These are phyloP conservation scores for Phalaenopsis equestris DNA, from an alignment of 106 monocot species.

Conservation along the genomic window DNA sequence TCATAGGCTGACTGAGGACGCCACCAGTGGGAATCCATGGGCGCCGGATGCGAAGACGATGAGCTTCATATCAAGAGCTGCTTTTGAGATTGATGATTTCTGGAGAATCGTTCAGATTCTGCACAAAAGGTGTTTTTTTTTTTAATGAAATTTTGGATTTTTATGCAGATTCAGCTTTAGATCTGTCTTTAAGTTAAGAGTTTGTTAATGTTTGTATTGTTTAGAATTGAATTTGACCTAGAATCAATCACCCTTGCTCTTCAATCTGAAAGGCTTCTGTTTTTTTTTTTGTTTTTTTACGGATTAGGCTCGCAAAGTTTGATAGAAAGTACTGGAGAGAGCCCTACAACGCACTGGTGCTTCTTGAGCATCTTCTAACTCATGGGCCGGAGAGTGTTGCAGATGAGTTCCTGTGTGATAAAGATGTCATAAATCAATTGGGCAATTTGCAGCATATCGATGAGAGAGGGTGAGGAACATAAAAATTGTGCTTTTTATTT, in stretches of 20 bases:
- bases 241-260: neutral
- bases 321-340: conserved; percentile 68
- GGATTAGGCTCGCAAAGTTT: conserved; percentile 47
- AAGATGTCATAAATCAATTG: conserved; percentile 27
- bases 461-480: conserved; percentile 57
- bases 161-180: too few relatives aligned
- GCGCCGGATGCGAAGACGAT: conserved; percentile 61
- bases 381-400: conserved; percentile 70
- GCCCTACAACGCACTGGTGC: conserved; percentile 55
- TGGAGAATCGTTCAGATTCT: conserved; percentile 54
- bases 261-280: neutral
- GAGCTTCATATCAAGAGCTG: conserved; percentile 56
- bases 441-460: conserved; percentile 53
- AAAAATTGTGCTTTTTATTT: neutral
- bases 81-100: conserved; percentile 73
- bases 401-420: conserved; percentile 54
- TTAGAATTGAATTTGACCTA: neutral
- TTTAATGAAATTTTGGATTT: neutral
- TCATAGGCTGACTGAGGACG: conserved; percentile 44
- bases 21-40: conserved; percentile 38
- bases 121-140: conserved; percentile 45
- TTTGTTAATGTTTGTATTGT: too few relatives aligned
- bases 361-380: conserved; percentile 68
- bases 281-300: neutral
- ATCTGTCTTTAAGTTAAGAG: too few relatives aligned